A percentile compares a stretch with the other conserved stretches of the same genome.
phyloP scores from a whole-genome alignment of 2,329 filamentous ascomycete genomes.

The Penicillium polonicum region DNA sequence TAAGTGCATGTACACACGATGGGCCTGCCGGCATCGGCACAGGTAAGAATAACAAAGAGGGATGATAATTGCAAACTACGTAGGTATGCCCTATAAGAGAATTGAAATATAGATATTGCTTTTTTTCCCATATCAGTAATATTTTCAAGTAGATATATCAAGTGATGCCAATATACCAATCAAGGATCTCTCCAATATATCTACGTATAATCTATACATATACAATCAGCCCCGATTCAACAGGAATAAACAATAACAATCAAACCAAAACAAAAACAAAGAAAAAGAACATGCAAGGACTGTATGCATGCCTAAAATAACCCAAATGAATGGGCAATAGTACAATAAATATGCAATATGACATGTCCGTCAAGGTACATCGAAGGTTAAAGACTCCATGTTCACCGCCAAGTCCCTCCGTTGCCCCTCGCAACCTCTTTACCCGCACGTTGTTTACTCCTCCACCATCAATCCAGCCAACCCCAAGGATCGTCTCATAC shows the following conservation, averaged over 20 bases:
- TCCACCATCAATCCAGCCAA: slow-evolving; percentile 28
- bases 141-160: neutral
- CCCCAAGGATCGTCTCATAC: slow-evolving; percentile 24
- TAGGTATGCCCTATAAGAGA: neutral
- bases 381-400: slow-evolving; percentile 8
- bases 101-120: neutral
- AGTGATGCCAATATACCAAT: neutral
- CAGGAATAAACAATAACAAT: neutral
- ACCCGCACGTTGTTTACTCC: slow-evolving; percentile 35
- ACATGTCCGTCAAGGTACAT: slow-evolving; percentile 3
- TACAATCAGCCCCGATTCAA: neutral
- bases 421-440: slow-evolving; percentile 36
- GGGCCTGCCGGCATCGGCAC: neutral
- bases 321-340: slow-evolving; percentile 1
- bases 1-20: neutral
- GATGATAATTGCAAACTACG: neutral
- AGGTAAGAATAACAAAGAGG: neutral
- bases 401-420: slow-evolving; percentile 25
- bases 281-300: slow-evolving; percentile 5
- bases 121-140: neutral
- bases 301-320: neutral
- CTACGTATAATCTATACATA: neutral
- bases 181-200: neutral
- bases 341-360: slow-evolving; percentile 11
- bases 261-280: neutral